Percentiles rank a stretch among this genome's conserved stretches.
Conservation (phyloP, 2,329 filamentous ascomycete genomes). For the Macroventuria anomochaeta region DNA sequence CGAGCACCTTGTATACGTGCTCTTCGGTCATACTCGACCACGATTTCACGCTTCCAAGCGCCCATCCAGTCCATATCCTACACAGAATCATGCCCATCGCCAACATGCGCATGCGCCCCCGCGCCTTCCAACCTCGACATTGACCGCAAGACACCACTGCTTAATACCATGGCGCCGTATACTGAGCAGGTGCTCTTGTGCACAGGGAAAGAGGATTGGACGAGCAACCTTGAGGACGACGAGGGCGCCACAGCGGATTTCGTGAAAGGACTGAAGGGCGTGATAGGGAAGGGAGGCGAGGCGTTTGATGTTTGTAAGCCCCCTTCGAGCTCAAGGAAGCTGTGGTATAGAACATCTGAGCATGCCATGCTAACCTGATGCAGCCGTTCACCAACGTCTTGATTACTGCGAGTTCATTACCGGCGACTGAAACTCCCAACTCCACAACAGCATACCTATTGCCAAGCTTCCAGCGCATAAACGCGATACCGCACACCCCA, state of each 20-base stretch:
- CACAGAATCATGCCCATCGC: conserved; percentile 67
- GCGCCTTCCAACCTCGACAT: conserved; percentile 73
- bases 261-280: conserved; percentile 71
- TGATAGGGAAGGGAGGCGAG: conserved; percentile 52
- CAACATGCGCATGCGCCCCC: conserved; percentile 77
- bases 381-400: conserved; percentile 86
- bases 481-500: conserved; percentile 69
- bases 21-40: conserved; percentile 15
- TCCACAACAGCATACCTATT: conserved; percentile 67
- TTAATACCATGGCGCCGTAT: conserved; percentile 79
- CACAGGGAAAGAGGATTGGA: conserved; percentile 82
- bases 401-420: conserved; percentile 78
- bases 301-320: conserved; percentile 55
- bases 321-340: neutral
- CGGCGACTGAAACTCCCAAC: conserved; percentile 44
- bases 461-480: conserved; percentile 82
- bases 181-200: conserved; percentile 83
- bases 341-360: neutral
- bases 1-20: neutral
- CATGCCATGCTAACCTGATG: too few relatives aligned
- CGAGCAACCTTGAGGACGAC: conserved; percentile 83
- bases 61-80: conserved; percentile 27
- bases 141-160: conserved; percentile 71
- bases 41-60: conserved; percentile 10
- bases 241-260: conserved; percentile 60